Evolutionary conservation across 2,329 filamentous ascomycete species (phyloP).

Genomic region (Hymenoscyphus albidus): DNA sequence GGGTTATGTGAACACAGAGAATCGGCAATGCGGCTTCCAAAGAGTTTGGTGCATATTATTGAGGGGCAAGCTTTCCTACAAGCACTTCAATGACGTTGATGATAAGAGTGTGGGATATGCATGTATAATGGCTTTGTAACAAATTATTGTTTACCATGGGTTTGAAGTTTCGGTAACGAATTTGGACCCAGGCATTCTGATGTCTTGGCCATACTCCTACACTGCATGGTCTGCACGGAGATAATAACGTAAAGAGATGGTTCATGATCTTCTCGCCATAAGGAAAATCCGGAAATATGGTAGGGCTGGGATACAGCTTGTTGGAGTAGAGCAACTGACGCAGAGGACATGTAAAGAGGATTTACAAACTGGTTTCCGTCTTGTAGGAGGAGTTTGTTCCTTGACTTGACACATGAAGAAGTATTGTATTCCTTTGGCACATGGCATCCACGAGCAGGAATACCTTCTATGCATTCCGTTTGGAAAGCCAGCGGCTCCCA

Average conservation of each 20-base stretch:
- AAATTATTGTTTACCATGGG: background rate
- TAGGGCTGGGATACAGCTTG: background rate
- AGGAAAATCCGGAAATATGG: background rate
- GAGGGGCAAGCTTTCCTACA: background rate
- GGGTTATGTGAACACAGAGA: background rate
- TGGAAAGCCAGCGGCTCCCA: background rate
- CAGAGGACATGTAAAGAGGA: background rate
- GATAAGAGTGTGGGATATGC: background rate
- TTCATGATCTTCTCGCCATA: background rate
- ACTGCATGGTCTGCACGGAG: background rate
- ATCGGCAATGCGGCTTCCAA: background rate
- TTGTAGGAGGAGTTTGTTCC: background rate
- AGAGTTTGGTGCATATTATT: background rate
- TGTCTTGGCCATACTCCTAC: background rate
- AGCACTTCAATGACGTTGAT: background rate
- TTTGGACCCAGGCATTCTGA: no score
- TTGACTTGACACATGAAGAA: slow-evolving; percentile 2
- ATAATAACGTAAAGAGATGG: background rate
- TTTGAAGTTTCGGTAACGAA: background rate
- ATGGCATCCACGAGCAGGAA: slow-evolving; percentile 2
- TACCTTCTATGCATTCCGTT: background rate
- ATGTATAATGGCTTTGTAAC: background rate
- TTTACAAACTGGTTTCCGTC: background rate
- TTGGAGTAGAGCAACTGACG: background rate
- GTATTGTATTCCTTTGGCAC: background rate